phyloP scores from a whole-genome alignment of 2,329 filamentous ascomycete species.

The Coleophoma crateriformis region DNA sequence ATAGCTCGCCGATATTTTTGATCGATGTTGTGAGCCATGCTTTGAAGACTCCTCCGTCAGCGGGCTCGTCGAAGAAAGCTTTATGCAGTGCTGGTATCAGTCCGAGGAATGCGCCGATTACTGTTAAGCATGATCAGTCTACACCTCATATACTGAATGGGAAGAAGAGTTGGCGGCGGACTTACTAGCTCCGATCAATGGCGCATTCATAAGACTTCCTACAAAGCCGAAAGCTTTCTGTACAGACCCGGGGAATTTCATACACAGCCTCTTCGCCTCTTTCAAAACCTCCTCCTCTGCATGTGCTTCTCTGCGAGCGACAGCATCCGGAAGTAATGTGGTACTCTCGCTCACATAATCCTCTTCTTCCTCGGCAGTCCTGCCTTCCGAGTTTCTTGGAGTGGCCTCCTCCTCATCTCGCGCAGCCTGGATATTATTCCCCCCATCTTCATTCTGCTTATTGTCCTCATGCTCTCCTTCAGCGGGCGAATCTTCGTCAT shows the following conservation, averaged over 20 bases:
- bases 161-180: background rate
- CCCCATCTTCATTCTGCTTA: constrained; percentile 7
- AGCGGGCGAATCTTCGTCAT: constrained; percentile 29
- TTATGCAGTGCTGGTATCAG: constrained; percentile 51
- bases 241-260: constrained; percentile 14
- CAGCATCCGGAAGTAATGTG: constrained; percentile 10
- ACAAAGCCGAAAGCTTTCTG: constrained; percentile 25
- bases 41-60: constrained; percentile 56
- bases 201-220: constrained; percentile 50
- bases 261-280: constrained; percentile 2
- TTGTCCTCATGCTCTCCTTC: constrained; percentile 15
- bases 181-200: constrained; percentile 47
- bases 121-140: background rate
- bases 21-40: constrained; percentile 59
- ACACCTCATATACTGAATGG: background rate
- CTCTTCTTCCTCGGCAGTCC: constrained; percentile 18
- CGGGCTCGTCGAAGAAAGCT: constrained; percentile 52
- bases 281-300: background rate
- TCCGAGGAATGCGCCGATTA: constrained; percentile 51
- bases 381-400: constrained; percentile 16
- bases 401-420: constrained; percentile 15
- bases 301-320: constrained; percentile 1
- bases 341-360: constrained; percentile 15
- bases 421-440: constrained; percentile 9
- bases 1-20: constrained; percentile 56